Evolutionary conservation across 345 rosid species (phyloP), one percentile per base, ranked within the genome.

Genomic region (Capsella bursapastoris): DNA sequence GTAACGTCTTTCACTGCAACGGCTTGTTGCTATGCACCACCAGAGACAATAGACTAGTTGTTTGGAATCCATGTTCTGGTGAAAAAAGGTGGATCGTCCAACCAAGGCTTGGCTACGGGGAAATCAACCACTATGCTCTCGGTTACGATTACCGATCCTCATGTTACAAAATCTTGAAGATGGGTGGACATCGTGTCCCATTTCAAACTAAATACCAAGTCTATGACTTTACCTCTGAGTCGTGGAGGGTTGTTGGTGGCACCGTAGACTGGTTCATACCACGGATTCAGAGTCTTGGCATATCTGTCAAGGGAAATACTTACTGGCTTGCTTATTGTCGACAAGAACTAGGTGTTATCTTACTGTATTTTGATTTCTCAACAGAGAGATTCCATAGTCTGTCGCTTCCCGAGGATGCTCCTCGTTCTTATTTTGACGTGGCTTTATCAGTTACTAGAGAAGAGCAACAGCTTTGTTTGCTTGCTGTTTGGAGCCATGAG

Each of bases 391-490:
- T 64, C n/a, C 41, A 7, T 31, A 5, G 15, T 5, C 6, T 14
- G 38, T 6, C 11, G 52, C 10, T 34, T 37, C 47, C 47, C 5
- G 12, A 9, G 8, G 16, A 0, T 35, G 7, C 4, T 48, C 2
- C 9, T 34, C 1, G 0, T 48, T 1, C 10, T 16, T 2, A 8
- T 22, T 0, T 0, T 27, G 2, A 0, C 48, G 3, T 16, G 40
- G 28, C 10, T 67, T 53, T 67, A 53, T 53, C 61, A 47, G 40
- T 70, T 15, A 49, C 5, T 9, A 66, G 76, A 56, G 77, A 73
- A 38, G 74, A 51, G 50, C 8, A 70, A 18, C 8, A 69, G 13
- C 55, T 56, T 69, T 69, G 64, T 69, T 0, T 56, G 13, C 4
- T 16, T 16, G 8, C 31, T 55, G 11, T 3, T 15, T 2, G 0